Percentiles rank a stretch among this genome's conserved stretches.
Evolutionary conservation across 495 filamentous ascomycete species (phyloP).

Genomic region (Hypoxylon fragiforme): DNA sequence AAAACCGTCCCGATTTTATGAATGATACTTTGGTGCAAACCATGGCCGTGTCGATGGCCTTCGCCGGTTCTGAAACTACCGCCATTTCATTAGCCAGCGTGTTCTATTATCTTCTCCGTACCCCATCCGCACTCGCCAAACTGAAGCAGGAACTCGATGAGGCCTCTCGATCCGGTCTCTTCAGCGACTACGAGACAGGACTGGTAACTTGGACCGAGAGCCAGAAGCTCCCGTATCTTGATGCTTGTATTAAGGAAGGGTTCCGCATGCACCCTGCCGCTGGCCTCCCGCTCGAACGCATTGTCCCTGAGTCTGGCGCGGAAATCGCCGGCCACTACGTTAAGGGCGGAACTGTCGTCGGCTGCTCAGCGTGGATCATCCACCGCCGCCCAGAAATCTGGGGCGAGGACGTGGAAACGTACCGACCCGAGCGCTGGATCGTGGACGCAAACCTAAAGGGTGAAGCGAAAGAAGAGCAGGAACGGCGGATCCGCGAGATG

Average conservation of each 20-base stretch:
- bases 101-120: conserved; percentile 67
- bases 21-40: conserved; percentile 64
- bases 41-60: conserved; percentile 67
- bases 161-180: conserved; percentile 49
- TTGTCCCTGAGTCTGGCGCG: conserved; percentile 60
- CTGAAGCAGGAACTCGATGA: conserved; percentile 59
- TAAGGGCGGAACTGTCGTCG: conserved; percentile 66
- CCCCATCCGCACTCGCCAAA: conserved; percentile 46
- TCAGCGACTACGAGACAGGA: conserved; percentile 55
- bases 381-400: conserved; percentile 62
- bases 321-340: conserved; percentile 59
- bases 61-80: conserved; percentile 65
- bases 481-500: conserved; percentile 56
- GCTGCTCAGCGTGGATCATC: conserved; percentile 64
- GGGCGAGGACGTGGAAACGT: conserved; percentile 60
- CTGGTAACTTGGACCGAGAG: conserved; percentile 63
- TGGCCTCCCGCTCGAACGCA: conserved; percentile 63
- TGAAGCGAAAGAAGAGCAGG: conserved; percentile 42
- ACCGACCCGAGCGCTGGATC: conserved; percentile 64
- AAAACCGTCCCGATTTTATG: conserved; percentile 68
- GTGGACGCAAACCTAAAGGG: conserved; percentile 34
- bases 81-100: conserved; percentile 64
- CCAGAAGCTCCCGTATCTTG: conserved; percentile 63
- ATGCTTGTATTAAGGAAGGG: conserved; percentile 70
- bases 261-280: conserved; percentile 68